A percentile compares a stretch with the other conserved stretches of the same genome.
Conservation (phyloP, 2,329 filamentous ascomycete genomes). For the Nigrospora osmanthi region DNA sequence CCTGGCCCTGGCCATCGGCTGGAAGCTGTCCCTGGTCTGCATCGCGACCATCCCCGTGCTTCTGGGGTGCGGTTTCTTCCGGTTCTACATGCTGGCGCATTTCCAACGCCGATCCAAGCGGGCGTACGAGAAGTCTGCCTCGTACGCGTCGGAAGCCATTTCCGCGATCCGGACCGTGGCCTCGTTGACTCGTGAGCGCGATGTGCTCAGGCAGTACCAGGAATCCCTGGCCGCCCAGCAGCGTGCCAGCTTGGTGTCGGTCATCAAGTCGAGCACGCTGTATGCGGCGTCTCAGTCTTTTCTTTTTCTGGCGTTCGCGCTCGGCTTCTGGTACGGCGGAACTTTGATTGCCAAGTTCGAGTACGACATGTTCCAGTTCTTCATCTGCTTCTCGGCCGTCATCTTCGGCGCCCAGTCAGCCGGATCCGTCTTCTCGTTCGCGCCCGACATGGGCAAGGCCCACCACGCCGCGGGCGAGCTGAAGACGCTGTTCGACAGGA, state of each 20-base stretch:
- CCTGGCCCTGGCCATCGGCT: conserved; percentile 67
- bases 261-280: conserved; percentile 67
- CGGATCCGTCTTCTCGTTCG: conserved; percentile 81
- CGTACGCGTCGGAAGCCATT: conserved; percentile 87
- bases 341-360: conserved; percentile 63
- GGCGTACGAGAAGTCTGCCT: conserved; percentile 73
- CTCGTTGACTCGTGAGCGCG: conserved; percentile 76
- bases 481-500: conserved; percentile 75
- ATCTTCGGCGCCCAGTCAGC: conserved; percentile 91
- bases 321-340: conserved; percentile 91
- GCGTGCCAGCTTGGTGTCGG: conserved; percentile 59
- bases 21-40: conserved; percentile 83
- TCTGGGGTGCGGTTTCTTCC: conserved; percentile 74
- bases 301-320: conserved; percentile 73
- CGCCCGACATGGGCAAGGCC: conserved; percentile 88
- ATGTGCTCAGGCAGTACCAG: conserved; percentile 69
- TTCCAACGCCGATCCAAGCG: conserved; percentile 74
- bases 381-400: conserved; percentile 79
- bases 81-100: conserved; percentile 75
- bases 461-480: conserved; percentile 75
- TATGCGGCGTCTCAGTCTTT: conserved; percentile 82
- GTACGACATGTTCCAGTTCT: conserved; percentile 80
- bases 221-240: conserved; percentile 59
- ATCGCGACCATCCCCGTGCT: conserved; percentile 71
- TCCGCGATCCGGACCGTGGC: conserved; percentile 91